Base-by-base conservation (phyloP, 305 asterid genomes). In the Stenogyne calaminthoides region DNA sequence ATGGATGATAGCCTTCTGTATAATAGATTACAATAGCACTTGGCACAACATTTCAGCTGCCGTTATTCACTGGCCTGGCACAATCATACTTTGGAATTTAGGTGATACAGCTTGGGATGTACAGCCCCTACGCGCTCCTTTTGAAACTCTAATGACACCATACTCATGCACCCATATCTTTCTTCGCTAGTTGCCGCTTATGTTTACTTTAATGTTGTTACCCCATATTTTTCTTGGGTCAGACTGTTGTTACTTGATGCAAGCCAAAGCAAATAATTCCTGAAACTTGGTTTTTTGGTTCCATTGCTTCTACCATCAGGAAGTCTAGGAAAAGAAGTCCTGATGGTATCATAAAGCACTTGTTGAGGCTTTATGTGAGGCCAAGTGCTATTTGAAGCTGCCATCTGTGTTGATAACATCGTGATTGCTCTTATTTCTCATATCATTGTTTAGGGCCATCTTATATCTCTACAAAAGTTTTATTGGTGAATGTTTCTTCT, bases 381-480 rank as follows among this genome's bases (percentile, higher is more conserved):
- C 61, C 27, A 25, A 56, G 62, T 12, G 34, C 15, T 22, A 56
- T 49, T 49, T 49, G 56, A 49, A 15, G 56, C 10, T 15, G 56
- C 6, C 56, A 49, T 49, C 20, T 49, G 15, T 25, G 34, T 19
- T 25, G 11, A 10, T 9, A 76, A 11, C 39, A 34, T 55, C 51
- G 7, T 63, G 67, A 27, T 64, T 71, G 37, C 51, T 46, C 42
- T 7, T 36, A 5, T 6, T 36, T 36, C 42, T 36, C 42, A 57
- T 32, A 46, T 66, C 58, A 16, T 54, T 68, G 25, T 68, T 40
- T 69, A 66, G 49, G n/a, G 34, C 55, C 67, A 32, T 67, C 60
- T 67, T 59, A 49, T 15, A 54, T 54, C 52, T 36, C 58, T 36
- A 44, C 15, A 1, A 25, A 46, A 44, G 1, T 42, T 59, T 32